Evolutionary conservation across 768 basidiomycete genomes (phyloP).

Genomic region (Tulasnella sp.): DNA sequence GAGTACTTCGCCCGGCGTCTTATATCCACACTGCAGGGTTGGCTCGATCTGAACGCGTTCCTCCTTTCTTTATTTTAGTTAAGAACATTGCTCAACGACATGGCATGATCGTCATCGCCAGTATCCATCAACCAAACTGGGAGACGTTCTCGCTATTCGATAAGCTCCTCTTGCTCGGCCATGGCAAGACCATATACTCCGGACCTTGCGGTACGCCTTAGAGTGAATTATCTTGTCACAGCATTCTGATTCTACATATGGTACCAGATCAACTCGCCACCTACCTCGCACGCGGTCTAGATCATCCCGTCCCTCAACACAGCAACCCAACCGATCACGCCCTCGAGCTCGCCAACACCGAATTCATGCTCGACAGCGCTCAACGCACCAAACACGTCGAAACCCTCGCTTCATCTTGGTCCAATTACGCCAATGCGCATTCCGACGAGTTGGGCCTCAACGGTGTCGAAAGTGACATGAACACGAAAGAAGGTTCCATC

Average conservation of each 20-base stretch:
- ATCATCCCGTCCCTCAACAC: slow-evolving; percentile 29
- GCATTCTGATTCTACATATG: no score
- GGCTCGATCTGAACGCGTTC: no score
- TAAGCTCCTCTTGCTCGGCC: slow-evolving; percentile 44
- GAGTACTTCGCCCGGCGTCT: slow-evolving; percentile 13
- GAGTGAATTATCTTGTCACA: no score
- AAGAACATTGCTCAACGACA: slow-evolving; percentile 35
- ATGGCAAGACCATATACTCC: slow-evolving; percentile 39
- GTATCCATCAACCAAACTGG: slow-evolving; percentile 57
- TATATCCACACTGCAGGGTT: no score
- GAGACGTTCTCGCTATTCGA: slow-evolving; percentile 53
- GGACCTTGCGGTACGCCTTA: slow-evolving; percentile 27
- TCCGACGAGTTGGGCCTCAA: no score
- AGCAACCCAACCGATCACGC: slow-evolving; percentile 50
- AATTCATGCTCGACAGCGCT: slow-evolving; percentile 10
- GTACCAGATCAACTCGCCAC: slow-evolving; percentile 25
- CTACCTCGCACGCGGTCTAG: slow-evolving; percentile 28
- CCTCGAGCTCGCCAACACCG: slow-evolving; percentile 40
- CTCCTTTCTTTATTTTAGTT: slow-evolving; percentile 30
- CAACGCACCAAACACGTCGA: not conserved
- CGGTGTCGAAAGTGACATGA: no score
- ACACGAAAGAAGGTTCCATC: no score
- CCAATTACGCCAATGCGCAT: not conserved
- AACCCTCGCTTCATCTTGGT: not conserved
- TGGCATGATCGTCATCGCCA: slow-evolving; percentile 48